Percentiles rank a stretch among this genome's conserved stretches.
phyloP scores from a whole-genome alignment of 2,329 filamentous ascomycete genomes.

The Colletotrichum karsti region DNA sequence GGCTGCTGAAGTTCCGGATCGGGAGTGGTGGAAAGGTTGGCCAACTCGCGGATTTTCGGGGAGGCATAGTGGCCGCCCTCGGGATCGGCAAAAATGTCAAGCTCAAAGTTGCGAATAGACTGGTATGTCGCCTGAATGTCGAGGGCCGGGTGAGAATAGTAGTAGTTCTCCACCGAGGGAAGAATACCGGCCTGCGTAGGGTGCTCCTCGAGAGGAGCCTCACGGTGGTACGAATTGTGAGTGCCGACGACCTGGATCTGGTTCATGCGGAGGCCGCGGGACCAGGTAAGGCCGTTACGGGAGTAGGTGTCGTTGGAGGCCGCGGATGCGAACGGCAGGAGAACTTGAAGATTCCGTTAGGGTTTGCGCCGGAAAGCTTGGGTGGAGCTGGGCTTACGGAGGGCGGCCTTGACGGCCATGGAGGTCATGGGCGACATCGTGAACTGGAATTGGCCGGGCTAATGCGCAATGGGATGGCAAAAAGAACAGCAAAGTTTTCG shows the following conservation, averaged over 20 bases:
- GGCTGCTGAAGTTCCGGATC: slow-evolving; percentile 47
- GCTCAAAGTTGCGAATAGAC: slow-evolving; percentile 54
- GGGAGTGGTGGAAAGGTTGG: slow-evolving; percentile 47
- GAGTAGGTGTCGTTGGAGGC: slow-evolving; percentile 29
- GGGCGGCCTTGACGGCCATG: slow-evolving; percentile 15
- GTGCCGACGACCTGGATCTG: slow-evolving; percentile 60
- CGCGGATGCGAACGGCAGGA: slow-evolving; percentile 12
- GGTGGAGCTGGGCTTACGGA: neutral
- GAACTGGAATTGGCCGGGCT: neutral
- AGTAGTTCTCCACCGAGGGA: slow-evolving; percentile 48
- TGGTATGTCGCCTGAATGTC: slow-evolving; percentile 54
- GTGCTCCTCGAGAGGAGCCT: slow-evolving; percentile 50
- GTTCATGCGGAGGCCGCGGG: slow-evolving; percentile 52
- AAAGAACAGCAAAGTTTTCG: neutral
- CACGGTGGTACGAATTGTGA: slow-evolving; percentile 60
- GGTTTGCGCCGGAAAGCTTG: neutral
- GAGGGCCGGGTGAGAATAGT: slow-evolving; percentile 56
- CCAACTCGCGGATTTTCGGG: slow-evolving; percentile 50
- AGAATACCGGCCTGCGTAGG: slow-evolving; percentile 47
- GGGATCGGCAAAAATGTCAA: slow-evolving; percentile 58
- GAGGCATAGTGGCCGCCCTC: slow-evolving; percentile 55
- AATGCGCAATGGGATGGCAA: neutral
- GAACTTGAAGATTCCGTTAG: slow-evolving; percentile 3
- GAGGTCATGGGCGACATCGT: slow-evolving; percentile 3
- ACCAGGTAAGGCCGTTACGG: slow-evolving; percentile 42